Conservation (phyloP, 2,329 filamentous ascomycete species). For the Phoma sp. region DNA sequence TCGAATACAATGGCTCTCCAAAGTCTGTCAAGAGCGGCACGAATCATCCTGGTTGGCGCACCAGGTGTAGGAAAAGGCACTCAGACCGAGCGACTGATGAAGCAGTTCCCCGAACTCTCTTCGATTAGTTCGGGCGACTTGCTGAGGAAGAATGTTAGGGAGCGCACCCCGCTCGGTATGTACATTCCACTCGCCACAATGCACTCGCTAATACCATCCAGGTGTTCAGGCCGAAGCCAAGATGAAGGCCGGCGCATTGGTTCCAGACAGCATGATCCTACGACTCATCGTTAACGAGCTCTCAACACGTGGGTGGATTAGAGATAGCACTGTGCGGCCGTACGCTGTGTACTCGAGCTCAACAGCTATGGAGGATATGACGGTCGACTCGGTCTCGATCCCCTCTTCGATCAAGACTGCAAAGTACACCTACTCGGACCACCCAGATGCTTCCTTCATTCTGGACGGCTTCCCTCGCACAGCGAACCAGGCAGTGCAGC, state of each 20-base stretch:
- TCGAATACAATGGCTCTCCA: slow-evolving; percentile 31
- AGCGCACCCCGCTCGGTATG: slow-evolving; percentile 82
- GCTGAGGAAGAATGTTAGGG: slow-evolving; percentile 89
- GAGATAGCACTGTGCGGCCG: slow-evolving; percentile 55
- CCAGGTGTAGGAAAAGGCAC: slow-evolving; percentile 98
- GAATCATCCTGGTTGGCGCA: slow-evolving; percentile 92
- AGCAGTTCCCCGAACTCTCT: slow-evolving; percentile 85
- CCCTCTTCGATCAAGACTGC: slow-evolving; percentile 47
- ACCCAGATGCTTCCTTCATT: slow-evolving; percentile 85
- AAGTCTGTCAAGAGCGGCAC: slow-evolving; percentile 70
- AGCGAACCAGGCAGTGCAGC: slow-evolving; percentile 75
- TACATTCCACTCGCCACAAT: not conserved
- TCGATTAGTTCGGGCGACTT: slow-evolving; percentile 95
- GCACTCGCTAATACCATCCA: slow-evolving; percentile 49
- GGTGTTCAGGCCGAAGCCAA: slow-evolving; percentile 89
- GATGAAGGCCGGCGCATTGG: slow-evolving; percentile 88
- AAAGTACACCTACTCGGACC: slow-evolving; percentile 63
- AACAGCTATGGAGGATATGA: slow-evolving; percentile 38
- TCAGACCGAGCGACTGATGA: slow-evolving; percentile 86
- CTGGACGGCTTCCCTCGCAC: slow-evolving; percentile 97
- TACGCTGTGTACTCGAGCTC: slow-evolving; percentile 54
- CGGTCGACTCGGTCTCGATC: slow-evolving; percentile 53
- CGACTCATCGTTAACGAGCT: slow-evolving; percentile 92
- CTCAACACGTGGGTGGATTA: slow-evolving; percentile 83
- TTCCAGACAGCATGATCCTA: slow-evolving; percentile 89